phyloP scores from a whole-genome alignment of 2,329 filamentous ascomycete genomes.

The Trichoderma atroviride region DNA sequence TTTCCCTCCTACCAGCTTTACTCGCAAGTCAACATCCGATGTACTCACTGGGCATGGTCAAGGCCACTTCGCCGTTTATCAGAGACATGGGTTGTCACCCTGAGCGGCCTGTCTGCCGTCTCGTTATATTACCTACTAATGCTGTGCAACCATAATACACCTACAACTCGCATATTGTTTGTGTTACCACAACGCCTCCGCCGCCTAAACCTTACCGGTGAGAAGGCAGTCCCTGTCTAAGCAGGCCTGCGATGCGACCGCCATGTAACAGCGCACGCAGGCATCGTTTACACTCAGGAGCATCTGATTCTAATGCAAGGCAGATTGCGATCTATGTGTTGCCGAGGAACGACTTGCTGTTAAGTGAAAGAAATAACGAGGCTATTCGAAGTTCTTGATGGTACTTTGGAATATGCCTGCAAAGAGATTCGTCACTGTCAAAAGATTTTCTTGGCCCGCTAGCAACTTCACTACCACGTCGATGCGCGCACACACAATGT shows the following conservation, averaged over 20 bases:
- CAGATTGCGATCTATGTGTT: not conserved
- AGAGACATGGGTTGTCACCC: not conserved
- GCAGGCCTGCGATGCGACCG: not conserved
- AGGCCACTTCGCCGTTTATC: not conserved
- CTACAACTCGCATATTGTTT: slow-evolving; percentile 10
- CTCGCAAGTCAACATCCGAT: not conserved
- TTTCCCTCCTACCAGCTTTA: not conserved
- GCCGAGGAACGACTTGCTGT: not conserved
- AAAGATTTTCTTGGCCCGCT: not conserved
- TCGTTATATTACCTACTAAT: not conserved
- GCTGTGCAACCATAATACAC: not conserved
- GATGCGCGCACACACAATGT: not conserved
- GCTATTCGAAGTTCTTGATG: not conserved
- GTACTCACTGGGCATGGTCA: not conserved
- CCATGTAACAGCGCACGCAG: not conserved
- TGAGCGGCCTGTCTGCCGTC: not conserved
- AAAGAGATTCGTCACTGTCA: not conserved
- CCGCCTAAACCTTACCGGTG: not conserved
- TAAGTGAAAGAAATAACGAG: not conserved
- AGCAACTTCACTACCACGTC: not conserved
- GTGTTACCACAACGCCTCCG: not conserved
- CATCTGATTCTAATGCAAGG: not conserved
- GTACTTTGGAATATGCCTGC: no score
- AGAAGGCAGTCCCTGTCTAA: not conserved
- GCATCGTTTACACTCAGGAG: not conserved